A percentile compares a stretch with the other conserved stretches of the same genome.
Evolutionary conservation across 495 filamentous ascomycete species (phyloP).

Genomic region (Penicillium turbatum): DNA sequence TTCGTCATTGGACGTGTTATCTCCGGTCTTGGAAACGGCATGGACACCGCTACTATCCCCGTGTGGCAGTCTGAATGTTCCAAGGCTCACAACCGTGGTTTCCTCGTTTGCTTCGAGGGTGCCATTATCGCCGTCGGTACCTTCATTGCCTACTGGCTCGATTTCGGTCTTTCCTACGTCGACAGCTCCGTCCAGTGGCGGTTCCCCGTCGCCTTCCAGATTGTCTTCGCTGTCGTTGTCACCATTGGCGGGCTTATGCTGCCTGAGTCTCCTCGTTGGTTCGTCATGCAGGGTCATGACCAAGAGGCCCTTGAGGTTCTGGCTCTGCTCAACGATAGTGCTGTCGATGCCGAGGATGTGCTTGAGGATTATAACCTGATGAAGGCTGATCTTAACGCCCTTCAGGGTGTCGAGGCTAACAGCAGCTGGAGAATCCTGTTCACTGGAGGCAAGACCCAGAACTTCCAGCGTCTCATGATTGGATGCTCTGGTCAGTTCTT

Average conservation of each 20-base stretch:
- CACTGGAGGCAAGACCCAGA: constrained; percentile 42
- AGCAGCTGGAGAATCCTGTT: constrained; percentile 34
- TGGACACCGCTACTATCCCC: constrained; percentile 38
- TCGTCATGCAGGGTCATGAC: constrained; percentile 58
- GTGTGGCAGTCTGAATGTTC: constrained; percentile 44
- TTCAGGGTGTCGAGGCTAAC: constrained; percentile 31
- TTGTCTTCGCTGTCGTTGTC: constrained; percentile 63
- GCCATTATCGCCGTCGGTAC: constrained; percentile 72
- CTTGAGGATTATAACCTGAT: constrained; percentile 47
- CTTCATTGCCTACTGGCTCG: constrained; percentile 78
- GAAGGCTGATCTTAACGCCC: constrained; percentile 34
- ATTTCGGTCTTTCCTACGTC: constrained; percentile 67
- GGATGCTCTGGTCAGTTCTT: constrained; percentile 57
- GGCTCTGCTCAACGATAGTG: constrained; percentile 50
- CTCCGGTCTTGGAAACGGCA: constrained; percentile 40
- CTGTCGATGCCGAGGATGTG: constrained; percentile 28
- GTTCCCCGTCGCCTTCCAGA: constrained; percentile 76
- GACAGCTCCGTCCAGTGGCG: constrained; percentile 48
- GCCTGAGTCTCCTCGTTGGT: constrained; percentile 75
- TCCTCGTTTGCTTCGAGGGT: constrained; percentile 79
- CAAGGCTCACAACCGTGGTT: constrained; percentile 32
- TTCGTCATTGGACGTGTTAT: constrained; percentile 42
- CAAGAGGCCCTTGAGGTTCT: constrained; percentile 57
- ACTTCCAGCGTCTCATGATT: constrained; percentile 42
- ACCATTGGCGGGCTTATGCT: constrained; percentile 54